These are phyloP conservation scores for Ustilago bromivora DNA, from an alignment of 1,284 basidiomycete genomes.

Conservation along the genomic window DNA sequence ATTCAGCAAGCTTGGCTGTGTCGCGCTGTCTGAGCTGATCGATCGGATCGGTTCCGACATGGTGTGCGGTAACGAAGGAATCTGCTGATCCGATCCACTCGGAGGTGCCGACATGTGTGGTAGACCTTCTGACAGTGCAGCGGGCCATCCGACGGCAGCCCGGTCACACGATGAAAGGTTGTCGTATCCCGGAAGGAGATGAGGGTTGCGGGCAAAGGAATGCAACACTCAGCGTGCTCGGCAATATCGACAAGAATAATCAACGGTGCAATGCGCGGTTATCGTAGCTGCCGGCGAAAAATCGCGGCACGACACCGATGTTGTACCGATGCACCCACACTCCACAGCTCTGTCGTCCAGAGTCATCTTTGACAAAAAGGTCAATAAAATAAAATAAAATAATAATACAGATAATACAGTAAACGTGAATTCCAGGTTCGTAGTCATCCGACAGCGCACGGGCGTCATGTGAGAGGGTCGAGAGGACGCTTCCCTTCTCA, in stretches of 20 bases:
- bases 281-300: constrained; percentile 11
- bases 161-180: constrained; percentile 2
- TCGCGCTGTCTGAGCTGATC: constrained; percentile 8
- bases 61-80: background rate
- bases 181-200: background rate
- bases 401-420: background rate
- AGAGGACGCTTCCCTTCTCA: background rate
- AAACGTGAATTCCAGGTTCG: background rate
- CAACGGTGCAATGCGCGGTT: constrained; percentile 12
- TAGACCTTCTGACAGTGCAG: background rate
- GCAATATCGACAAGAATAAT: constrained; percentile 7
- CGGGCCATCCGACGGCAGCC: constrained; percentile 15
- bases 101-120: constrained; percentile 19
- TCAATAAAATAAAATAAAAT: background rate
- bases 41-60: constrained; percentile 29
- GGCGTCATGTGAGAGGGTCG: background rate
- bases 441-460: background rate
- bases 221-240: constrained; percentile 3
- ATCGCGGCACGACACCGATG: constrained; percentile 13
- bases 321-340: background rate
- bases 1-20: constrained; percentile 37
- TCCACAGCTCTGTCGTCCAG: background rate
- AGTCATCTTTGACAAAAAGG: background rate
- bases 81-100: constrained; percentile 17
- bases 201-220: background rate